Evolutionary conservation across 176 grass and related monocot genomes (phyloP).

Genomic region (Tuctoria greenei): DNA sequence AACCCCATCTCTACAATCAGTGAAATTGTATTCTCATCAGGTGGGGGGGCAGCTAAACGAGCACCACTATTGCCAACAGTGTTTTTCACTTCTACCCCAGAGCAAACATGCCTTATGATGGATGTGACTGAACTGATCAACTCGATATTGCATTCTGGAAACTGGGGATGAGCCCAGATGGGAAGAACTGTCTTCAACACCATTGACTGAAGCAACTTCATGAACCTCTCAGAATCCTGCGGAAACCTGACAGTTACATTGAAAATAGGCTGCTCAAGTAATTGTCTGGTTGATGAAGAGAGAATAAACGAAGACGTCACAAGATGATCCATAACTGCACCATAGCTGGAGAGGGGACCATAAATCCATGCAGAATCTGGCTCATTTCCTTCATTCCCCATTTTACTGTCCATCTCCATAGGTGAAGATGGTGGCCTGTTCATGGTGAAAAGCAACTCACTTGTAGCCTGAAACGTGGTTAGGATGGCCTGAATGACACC

Average conservation of each 20-base stretch:
- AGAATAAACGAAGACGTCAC: constrained; percentile 93
- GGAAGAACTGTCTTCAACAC: constrained; percentile 91
- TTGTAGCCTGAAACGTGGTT: constrained; percentile 93
- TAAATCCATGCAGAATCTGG: constrained; percentile 88
- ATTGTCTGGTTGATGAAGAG: constrained; percentile 76
- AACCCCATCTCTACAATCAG: constrained; percentile 99
- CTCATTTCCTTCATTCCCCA: constrained; percentile 59
- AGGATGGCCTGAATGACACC: constrained; percentile 88
- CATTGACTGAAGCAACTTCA: constrained; percentile 90
- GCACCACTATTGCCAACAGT: constrained; percentile 43
- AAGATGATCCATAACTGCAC: constrained; percentile 73
- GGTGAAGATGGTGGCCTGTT: constrained; percentile 63
- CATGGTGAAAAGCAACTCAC: constrained; percentile 90
- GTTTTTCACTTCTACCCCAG: constrained; percentile 84
- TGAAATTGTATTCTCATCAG: constrained; percentile 87
- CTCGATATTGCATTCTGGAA: constrained; percentile 79
- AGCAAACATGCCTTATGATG: constrained; percentile 95
- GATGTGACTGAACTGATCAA: constrained; percentile 86
- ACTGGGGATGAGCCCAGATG: constrained; percentile 86
- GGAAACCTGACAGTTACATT: constrained; percentile 64
- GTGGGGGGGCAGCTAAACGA: constrained; percentile 77
- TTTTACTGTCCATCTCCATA: constrained; percentile 80
- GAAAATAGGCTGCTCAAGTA: constrained; percentile 93
- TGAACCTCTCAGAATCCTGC: constrained; percentile 80
- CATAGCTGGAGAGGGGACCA: constrained; percentile 83